phyloP scores from a whole-genome alignment of 2,329 filamentous ascomycete species.

The Lasiodiplodia sp. region DNA sequence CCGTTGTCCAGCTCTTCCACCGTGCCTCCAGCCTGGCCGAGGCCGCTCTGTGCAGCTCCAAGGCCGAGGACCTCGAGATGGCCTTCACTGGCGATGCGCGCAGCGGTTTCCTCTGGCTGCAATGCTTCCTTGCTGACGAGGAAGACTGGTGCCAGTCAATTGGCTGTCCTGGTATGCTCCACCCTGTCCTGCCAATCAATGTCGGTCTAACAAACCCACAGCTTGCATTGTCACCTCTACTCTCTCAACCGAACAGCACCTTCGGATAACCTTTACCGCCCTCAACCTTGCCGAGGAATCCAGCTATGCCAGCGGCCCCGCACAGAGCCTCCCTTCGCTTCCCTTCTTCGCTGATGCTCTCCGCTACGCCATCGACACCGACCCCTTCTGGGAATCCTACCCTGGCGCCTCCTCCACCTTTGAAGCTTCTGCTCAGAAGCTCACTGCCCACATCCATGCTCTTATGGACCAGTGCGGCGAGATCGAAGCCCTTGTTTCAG shows the following conservation, averaged over 20 bases:
- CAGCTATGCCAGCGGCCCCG: slow-evolving; percentile 43
- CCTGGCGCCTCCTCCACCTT: slow-evolving; percentile 53
- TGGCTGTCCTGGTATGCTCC: slow-evolving; percentile 57
- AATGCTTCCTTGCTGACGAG: slow-evolving; percentile 65
- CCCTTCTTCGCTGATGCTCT: slow-evolving; percentile 43
- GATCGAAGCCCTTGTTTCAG: slow-evolving; percentile 50
- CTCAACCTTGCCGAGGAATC: slow-evolving; percentile 53
- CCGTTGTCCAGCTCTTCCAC: slow-evolving; percentile 64
- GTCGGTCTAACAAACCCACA: slow-evolving; percentile 35
- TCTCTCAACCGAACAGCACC: slow-evolving; percentile 56
- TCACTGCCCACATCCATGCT: slow-evolving; percentile 53
- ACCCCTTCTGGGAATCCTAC: slow-evolving; percentile 52
- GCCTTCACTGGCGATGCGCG: slow-evolving; percentile 65
- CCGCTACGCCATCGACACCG: slow-evolving; percentile 47
- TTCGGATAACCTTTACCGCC: slow-evolving; percentile 57
- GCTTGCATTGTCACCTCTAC: slow-evolving; percentile 55
- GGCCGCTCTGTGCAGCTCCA: slow-evolving; percentile 56
- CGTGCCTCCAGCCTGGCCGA: slow-evolving; percentile 62
- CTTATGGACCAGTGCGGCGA: slow-evolving; percentile 54
- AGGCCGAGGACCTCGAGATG: slow-evolving; percentile 62
- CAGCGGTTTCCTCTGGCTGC: slow-evolving; percentile 65
- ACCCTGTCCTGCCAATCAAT: background rate
- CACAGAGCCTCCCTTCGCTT: slow-evolving; percentile 36
- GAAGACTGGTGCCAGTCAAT: slow-evolving; percentile 64
- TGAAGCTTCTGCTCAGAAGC: slow-evolving; percentile 51